Evolutionary conservation across 2,329 filamentous ascomycete species (phyloP), one percentile per base, ranked within the genome.

Genomic region (Exophiala dermatitidis): DNA sequence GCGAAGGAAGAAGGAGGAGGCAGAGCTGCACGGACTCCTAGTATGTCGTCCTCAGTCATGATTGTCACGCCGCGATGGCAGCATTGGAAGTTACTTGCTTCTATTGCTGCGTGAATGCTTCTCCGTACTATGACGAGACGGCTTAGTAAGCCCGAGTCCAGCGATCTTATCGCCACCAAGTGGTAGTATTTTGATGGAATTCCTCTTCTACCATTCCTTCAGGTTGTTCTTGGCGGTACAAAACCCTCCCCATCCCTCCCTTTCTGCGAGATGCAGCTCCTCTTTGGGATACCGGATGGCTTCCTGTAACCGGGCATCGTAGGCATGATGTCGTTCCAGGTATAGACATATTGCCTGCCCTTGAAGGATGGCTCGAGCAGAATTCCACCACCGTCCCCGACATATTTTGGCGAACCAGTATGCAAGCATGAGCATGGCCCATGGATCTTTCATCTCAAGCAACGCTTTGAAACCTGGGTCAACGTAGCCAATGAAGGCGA

Each of bases 401-500:
- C 68, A 71, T 9, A 77, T 63, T 56, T 76, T 74, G 6, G 75
- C 74, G 63, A 77, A 79, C 79, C 79, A 84, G 65, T 76, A 79
- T 0, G 74, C 71, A n/a, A 83, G 64, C 34, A 84, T 60, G 7
- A 82, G 63, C 55, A 84, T 61, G 0, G 79, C 80, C 30, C 72
- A 68, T 0, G 74, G 66, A 42, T 84, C 80, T 55, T 78, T 82
- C 0, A 57, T 36, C 43, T 72, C 65, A 0, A 84, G 61, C n/a
- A 82, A 56, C 0, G 45, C 47, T 8, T 70, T 69, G 59, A 74
- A 81, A 3, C 67, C 66, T 0, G 69, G 63, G 12, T 72, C 68
- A 45, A 80, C 69, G 44, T 72, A 68, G 6, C 68, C 67, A 32
- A 79, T 59, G 60, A 81, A 79, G 0, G 67, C 62, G 3, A 81